Base-by-base conservation (phyloP, 208 protist species). In the Herpetomonas samuelpessoai region DNA sequence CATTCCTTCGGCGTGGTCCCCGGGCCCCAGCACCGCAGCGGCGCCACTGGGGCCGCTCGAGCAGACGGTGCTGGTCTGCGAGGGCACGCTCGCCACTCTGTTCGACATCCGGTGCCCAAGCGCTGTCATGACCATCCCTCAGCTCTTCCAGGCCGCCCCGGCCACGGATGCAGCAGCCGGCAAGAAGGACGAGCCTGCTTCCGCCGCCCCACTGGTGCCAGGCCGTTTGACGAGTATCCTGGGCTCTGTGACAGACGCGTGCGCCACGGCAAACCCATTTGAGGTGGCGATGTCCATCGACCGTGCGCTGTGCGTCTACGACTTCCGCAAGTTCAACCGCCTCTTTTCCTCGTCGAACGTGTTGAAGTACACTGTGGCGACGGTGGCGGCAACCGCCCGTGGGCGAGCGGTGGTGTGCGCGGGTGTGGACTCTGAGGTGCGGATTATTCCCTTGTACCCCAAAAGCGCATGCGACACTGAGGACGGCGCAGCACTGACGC, bases 261-360 rank as follows among this genome's bases (percentile, higher is more conserved):
- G 87, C 55, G 58, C 27, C 21, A 84, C 78, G n/a, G 52, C 41
- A 26, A 82, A 79, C 52, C 69, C 80, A 9, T 80, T 72, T 59
- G 82, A 94, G 61, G 73, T 91, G 25, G 82, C 67, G n/a, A 28
- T 76, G 16, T 64, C 71, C 25, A 67, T 88, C 10, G 87, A 89
- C 56, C 83, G 87, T 3, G 74, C 83, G 3, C 30, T 94, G 16
- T 84, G 68, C 62, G 73, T 91, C 14, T 84, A 84, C 68, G 87
- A 94, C 65, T 52, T 84, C 38, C 83, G 87, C 57, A 94, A 91
- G 62, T 94, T 85, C 72, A 88, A 35, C 38, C 69, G 81, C 25
- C 64, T 78, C 26, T 65, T 69, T 31, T 79, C 81, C 28, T 73
- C 73, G 4, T 82, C 79, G 19, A 90, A 81, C 46, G 74, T 91